Percentiles rank a stretch among this genome's conserved stretches.
Conservation (phyloP, 257 asterid species). For the Solanum appendiculatum region DNA sequence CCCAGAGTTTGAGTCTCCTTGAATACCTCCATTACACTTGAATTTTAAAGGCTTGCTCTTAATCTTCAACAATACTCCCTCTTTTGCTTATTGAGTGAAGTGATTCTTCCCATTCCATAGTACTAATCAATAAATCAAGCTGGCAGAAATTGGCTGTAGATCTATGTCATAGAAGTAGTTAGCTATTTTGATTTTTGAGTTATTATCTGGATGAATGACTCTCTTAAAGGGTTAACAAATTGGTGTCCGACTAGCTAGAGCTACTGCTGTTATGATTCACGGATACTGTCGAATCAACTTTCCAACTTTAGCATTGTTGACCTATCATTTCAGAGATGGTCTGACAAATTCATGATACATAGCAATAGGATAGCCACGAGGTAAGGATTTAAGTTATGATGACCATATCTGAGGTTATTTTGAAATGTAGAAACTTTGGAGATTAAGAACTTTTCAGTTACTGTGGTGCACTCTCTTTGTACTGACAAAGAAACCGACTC, state of each 20-base stretch:
- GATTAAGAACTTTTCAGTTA: not conserved
- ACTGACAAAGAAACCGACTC: not conserved
- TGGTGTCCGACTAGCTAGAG: not conserved
- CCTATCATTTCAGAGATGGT: not conserved
- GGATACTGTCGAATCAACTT: not conserved
- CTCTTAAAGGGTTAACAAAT: not conserved
- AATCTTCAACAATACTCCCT: not conserved
- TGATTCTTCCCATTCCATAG: not conserved
- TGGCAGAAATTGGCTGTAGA: not conserved
- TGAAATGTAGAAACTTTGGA: not conserved
- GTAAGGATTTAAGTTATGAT: not conserved
- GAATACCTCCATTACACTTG: not conserved
- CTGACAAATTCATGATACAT: not conserved
- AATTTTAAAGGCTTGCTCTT: not conserved
- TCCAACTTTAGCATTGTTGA: not conserved
- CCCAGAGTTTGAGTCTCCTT: not conserved
- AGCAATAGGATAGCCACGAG: not conserved
- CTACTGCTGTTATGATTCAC: not conserved
- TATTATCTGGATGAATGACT: not conserved
- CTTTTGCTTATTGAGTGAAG: not conserved
- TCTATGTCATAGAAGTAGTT: not conserved
- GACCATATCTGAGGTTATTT: not conserved
- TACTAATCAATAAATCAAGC: not conserved
- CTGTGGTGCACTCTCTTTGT: not conserved
- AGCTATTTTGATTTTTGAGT: not conserved